Percentiles rank a stretch among this genome's conserved stretches.
phyloP scores from a whole-genome alignment of 345 rosid species.

The Trapa incisa region DNA sequence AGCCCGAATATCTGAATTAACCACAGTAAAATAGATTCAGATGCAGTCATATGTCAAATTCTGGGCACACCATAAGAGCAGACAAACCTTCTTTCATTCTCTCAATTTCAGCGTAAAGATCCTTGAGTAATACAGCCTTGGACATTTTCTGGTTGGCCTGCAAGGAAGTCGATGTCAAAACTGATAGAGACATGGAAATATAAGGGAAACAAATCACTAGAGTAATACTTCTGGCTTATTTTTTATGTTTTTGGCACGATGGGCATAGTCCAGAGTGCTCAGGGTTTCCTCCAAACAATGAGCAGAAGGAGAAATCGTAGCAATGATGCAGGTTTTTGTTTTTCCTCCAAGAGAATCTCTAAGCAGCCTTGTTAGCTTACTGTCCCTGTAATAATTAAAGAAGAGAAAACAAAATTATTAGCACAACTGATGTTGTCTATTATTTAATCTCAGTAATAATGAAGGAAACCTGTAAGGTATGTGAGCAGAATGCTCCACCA shows the following conservation, averaged over 20 bases:
- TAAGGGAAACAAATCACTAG: conserved; percentile 7
- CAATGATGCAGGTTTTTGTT: conserved; percentile 92
- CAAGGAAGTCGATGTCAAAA: conserved; percentile 6
- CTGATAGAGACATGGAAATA: neutral
- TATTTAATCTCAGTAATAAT: conserved; percentile 5
- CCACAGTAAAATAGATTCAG: neutral
- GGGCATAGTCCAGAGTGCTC: conserved; percentile 86
- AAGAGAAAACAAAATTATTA: conserved; percentile 3
- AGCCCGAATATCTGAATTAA: conserved; percentile 65
- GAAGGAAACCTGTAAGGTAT: conserved; percentile 69
- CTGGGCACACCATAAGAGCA: conserved; percentile 1
- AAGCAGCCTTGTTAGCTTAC: conserved; percentile 89
- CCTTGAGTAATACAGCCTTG: conserved; percentile 74
- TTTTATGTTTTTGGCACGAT: conserved; percentile 85
- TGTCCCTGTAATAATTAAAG: conserved; percentile 42
- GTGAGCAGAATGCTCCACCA: conserved; percentile 92
- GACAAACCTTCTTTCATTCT: conserved; percentile 77
- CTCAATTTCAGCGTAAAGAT: conserved; percentile 78
- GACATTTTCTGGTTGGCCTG: conserved; percentile 95
- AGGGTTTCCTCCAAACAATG: conserved; percentile 79
- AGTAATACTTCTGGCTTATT: conserved; percentile 81
- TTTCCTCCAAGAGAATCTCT: conserved; percentile 93
- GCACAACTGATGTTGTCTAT: neutral
- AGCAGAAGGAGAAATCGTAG: conserved; percentile 87
- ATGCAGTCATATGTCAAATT: conserved; percentile 2